A percentile compares a stretch with the other conserved stretches of the same genome.
phyloP scores from a whole-genome alignment of 768 basidiomycete genomes.

The Pluteus cervinus region DNA sequence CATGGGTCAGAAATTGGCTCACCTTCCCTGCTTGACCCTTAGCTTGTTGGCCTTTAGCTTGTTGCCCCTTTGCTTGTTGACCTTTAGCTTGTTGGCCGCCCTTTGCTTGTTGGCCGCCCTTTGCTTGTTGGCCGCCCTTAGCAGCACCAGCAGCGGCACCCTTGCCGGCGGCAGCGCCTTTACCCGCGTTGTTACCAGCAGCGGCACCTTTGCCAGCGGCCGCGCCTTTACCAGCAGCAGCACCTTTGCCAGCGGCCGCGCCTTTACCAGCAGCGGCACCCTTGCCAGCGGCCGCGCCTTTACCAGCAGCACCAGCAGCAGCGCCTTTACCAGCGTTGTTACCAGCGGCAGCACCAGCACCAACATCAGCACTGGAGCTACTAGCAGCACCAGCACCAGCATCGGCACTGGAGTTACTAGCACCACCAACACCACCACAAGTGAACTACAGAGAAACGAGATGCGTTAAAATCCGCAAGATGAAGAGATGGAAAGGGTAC shows the following conservation, averaged over 20 bases:
- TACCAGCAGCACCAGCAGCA: slow-evolving; percentile 5
- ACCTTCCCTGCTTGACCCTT: too few species aligned
- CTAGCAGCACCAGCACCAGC: slow-evolving; percentile 7
- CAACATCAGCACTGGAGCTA: background rate
- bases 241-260: slow-evolving; percentile 10
- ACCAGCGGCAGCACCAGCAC: slow-evolving; percentile 10
- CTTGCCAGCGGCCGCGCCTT: slow-evolving; percentile 8
- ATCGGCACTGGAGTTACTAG: slow-evolving; percentile 1
- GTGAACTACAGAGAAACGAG: slow-evolving; percentile 23
- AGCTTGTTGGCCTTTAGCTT: too few species aligned
- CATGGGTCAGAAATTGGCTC: too few species aligned
- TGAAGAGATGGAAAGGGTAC: slow-evolving; percentile 14
- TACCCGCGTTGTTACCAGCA: slow-evolving; percentile 7
- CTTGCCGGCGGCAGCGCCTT: slow-evolving; percentile 7
- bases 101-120: too few species aligned
- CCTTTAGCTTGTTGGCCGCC: too few species aligned
- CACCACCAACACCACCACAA: slow-evolving; percentile 16
- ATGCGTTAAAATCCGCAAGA: slow-evolving; percentile 2
- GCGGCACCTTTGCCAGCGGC: slow-evolving; percentile 8
- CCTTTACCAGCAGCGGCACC: slow-evolving; percentile 6
- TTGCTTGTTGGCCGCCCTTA: too few species aligned
- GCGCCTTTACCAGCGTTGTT: slow-evolving; percentile 6
- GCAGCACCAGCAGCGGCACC: slow-evolving; percentile 7
- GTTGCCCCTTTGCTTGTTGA: too few species aligned
- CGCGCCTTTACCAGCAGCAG: slow-evolving; percentile 5